These are phyloP conservation scores for Penicillium brevicompactum DNA, from an alignment of 2,329 filamentous ascomycete species.

Conservation along the genomic window DNA sequence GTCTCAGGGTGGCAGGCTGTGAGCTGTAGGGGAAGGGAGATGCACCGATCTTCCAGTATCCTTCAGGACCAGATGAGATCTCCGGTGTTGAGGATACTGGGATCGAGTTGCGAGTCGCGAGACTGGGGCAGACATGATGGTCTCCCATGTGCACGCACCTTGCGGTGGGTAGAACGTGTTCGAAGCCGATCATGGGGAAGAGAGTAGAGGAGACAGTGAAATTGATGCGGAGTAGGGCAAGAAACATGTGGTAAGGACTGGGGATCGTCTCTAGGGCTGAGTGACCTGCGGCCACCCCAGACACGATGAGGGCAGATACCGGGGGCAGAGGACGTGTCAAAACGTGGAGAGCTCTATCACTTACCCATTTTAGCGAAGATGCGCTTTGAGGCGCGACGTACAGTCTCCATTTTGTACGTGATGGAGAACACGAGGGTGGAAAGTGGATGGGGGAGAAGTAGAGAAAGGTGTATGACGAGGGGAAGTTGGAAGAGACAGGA, in stretches of 20 bases:
- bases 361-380: constrained; percentile 4
- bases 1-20: too few relatives aligned
- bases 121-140: neutral
- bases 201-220: neutral
- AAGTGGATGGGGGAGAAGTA: neutral
- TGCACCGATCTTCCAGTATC: too few relatives aligned
- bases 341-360: neutral
- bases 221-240: neutral
- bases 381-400: constrained; percentile 4
- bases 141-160: neutral
- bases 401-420: constrained; percentile 2
- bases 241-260: neutral
- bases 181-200: neutral
- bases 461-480: neutral
- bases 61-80: too few relatives aligned
- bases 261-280: neutral
- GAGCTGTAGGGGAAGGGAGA: too few relatives aligned
- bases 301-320: neutral
- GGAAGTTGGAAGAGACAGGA: neutral
- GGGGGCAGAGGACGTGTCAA: neutral
- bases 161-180: neutral
- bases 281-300: neutral
- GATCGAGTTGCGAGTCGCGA: neutral
- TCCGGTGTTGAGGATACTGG: too few relatives aligned
- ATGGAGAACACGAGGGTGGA: neutral